A percentile compares a stretch with the other conserved stretches of the same genome.
These are phyloP conservation scores for Tanozyma kutaoensis DNA, from an alignment of 805 yeast species.

Conservation along the genomic window DNA sequence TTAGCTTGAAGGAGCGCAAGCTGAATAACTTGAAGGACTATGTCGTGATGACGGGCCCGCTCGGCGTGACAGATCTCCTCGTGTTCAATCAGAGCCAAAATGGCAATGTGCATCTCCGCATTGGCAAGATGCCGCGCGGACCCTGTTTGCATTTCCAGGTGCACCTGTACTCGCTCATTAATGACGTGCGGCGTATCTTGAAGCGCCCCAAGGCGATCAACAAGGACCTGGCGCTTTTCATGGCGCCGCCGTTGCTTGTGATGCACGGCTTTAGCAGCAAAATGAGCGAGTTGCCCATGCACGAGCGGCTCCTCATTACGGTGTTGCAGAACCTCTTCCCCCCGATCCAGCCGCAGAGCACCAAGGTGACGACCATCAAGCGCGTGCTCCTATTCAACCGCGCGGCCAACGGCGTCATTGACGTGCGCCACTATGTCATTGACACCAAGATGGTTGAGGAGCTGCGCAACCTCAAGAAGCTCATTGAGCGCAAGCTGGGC, in stretches of 20 bases:
- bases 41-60: constrained; percentile 97
- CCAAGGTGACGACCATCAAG: constrained; percentile 61
- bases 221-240: constrained; percentile 47
- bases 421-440: constrained; percentile 81
- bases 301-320: constrained; percentile 75
- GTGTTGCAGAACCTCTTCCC: constrained; percentile 95
- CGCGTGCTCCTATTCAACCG: constrained; percentile 78
- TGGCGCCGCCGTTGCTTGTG: constrained; percentile 80
- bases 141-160: constrained; percentile 84
- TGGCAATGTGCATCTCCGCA: constrained; percentile 71
- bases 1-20: constrained; percentile 74
- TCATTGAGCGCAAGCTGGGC: constrained; percentile 48
- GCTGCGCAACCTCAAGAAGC: constrained; percentile 56
- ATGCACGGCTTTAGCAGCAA: constrained; percentile 74
- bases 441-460: constrained; percentile 77
- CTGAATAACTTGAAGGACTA: constrained; percentile 82
- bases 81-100: constrained; percentile 74
- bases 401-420: constrained; percentile 57
- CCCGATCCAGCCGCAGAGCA: constrained; percentile 75
- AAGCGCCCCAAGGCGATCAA: constrained; percentile 70
- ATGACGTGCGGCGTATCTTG: constrained; percentile 62
- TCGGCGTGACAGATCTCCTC: constrained; percentile 82
- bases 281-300: constrained; percentile 46
- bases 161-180: constrained; percentile 61
- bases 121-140: constrained; percentile 85